These are phyloP conservation scores for Auricularia auricula-judae DNA, from an alignment of 768 basidiomycete genomes.

Conservation along the genomic window DNA sequence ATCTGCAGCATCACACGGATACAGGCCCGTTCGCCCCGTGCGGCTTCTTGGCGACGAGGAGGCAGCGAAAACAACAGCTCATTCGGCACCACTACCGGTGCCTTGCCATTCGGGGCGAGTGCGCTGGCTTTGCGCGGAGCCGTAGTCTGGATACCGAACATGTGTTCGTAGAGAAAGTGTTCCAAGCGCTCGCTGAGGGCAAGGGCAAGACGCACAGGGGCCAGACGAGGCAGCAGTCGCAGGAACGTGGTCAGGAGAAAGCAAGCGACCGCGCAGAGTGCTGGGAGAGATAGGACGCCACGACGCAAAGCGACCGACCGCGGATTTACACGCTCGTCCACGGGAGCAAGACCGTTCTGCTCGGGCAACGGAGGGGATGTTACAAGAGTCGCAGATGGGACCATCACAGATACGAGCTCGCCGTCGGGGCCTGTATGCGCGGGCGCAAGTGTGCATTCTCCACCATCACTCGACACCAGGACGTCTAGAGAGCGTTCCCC, in stretches of 20 bases:
- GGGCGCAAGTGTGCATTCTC: not conserved
- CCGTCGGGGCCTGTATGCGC: not conserved
- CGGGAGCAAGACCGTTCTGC: not conserved
- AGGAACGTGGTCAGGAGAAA: not conserved
- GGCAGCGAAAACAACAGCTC: not conserved
- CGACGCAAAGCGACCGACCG: not conserved
- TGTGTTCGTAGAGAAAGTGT: not conserved
- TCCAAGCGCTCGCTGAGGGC: not conserved
- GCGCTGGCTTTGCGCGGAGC: not conserved
- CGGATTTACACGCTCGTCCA: not conserved
- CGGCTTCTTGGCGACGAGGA: too few species aligned
- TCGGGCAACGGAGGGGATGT: not conserved
- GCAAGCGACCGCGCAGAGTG: not conserved
- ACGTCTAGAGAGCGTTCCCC: not conserved
- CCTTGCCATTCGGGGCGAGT: not conserved
- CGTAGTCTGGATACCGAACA: not conserved
- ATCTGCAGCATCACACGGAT: not conserved
- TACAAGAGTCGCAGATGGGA: not conserved
- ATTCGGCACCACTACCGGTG: not conserved
- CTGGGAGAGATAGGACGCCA: not conserved
- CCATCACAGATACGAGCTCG: not conserved
- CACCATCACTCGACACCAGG: not conserved
- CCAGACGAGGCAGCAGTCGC: not conserved
- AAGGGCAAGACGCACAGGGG: not conserved
- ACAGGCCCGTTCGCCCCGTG: not conserved